Evolutionary conservation across 257 asterid genomes (phyloP).

Genomic region (Marsdenia floribunda): DNA sequence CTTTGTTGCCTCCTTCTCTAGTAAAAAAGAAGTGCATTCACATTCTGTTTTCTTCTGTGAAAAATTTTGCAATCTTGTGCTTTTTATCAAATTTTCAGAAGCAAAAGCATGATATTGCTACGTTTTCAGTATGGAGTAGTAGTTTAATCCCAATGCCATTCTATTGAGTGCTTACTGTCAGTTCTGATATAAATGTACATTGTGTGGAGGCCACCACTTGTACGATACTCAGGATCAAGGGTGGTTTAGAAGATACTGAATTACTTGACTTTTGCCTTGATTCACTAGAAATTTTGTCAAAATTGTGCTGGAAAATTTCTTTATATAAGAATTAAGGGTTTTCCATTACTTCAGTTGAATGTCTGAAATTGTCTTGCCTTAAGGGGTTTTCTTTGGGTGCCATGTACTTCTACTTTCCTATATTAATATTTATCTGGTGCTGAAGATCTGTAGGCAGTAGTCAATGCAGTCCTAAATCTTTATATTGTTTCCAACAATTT

Average conservation of each 20-base stretch:
- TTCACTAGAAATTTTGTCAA: not conserved
- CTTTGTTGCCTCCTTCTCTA: not conserved
- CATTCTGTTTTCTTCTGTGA: not conserved
- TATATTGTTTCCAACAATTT: conserved; percentile 17
- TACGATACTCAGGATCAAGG: not conserved
- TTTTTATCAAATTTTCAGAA: not conserved
- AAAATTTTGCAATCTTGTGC: not conserved
- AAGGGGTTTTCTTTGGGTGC: not conserved
- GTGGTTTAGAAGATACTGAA: not conserved
- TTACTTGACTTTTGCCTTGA: not conserved
- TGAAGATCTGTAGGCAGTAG: conserved; percentile 4
- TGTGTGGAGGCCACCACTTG: not conserved
- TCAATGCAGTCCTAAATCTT: conserved; percentile 10
- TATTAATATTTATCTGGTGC: not conserved
- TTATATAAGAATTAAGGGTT: too few species aligned
- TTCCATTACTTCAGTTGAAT: not conserved
- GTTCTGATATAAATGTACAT: not conserved
- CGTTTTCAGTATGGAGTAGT: not conserved
- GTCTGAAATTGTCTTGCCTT: not conserved
- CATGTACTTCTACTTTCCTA: not conserved
- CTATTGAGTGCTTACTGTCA: not conserved
- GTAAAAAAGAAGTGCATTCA: not conserved
- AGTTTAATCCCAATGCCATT: not conserved
- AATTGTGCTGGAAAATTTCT: not conserved
- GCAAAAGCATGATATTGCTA: not conserved